These are phyloP conservation scores for Leccinum cinnamomeum DNA, from an alignment of 1,284 basidiomycete genomes.

Conservation along the genomic window DNA sequence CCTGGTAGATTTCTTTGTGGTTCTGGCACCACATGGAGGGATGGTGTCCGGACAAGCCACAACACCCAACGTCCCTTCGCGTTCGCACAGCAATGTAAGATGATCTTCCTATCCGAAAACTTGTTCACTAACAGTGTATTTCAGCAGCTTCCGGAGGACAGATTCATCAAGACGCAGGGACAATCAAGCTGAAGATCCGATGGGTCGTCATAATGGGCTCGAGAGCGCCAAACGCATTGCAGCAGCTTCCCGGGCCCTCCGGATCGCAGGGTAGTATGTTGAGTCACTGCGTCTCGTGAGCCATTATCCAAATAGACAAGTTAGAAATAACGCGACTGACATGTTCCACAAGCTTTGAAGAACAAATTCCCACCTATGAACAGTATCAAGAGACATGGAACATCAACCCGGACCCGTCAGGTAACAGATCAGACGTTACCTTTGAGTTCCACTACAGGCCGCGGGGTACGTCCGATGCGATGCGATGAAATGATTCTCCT, in stretches of 20 bases:
- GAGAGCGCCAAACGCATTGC: constrained; percentile 40
- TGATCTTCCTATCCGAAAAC: background rate
- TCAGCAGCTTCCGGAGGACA: constrained; percentile 13
- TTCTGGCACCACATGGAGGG: constrained; percentile 46
- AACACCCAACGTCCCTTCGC: constrained; percentile 55
- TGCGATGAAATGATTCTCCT: background rate
- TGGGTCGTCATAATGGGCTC: constrained; percentile 36
- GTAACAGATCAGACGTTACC: constrained; percentile 49
- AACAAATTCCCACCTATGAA: constrained; percentile 35
- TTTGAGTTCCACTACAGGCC: constrained; percentile 61
- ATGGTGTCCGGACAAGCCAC: constrained; percentile 45
- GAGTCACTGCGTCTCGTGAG: constrained; percentile 45
- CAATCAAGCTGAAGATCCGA: constrained; percentile 57
- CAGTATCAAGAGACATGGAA: constrained; percentile 52
- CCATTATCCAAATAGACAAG: background rate
- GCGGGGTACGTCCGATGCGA: constrained; percentile 37
- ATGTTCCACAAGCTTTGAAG: constrained; percentile 38
- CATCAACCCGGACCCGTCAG: constrained; percentile 43
- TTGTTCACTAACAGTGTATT: constrained; percentile 1
- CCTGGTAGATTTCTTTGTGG: constrained; percentile 61
- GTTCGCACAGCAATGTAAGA: constrained; percentile 45
- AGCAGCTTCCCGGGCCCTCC: constrained; percentile 32
- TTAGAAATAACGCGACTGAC: background rate
- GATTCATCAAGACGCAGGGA: constrained; percentile 44
- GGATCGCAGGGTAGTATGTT: constrained; percentile 35